Base-by-base conservation (phyloP, 805 yeast species). In the Wickerhamomyces sydowiorum region DNA sequence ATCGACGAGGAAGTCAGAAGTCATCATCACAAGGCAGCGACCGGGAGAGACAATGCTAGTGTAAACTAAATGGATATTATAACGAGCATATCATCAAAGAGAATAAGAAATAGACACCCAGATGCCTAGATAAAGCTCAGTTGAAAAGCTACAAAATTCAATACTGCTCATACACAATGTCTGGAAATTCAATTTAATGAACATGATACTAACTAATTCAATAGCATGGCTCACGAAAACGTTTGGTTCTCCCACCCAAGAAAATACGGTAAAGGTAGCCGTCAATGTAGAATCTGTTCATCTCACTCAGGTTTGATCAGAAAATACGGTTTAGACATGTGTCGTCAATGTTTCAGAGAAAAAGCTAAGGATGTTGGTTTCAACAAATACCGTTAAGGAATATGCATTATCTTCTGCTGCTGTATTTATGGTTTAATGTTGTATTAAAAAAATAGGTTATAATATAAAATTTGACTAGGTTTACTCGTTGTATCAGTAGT, bases 241-340 rank as follows among this genome's bases (percentile, higher is more conserved):
- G 96, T 91, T 83, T 93, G 99, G 99, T 93, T 76, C 84, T 90
- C 98, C 73, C 99, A 93, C 96, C 99, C 99, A 83, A 88, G 98
- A 87, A 90, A 86, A 78, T 91, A 80, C 89, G 99, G 99, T 77
- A 93, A 93, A 87, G 99, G 99, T 79, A 86, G 98, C 67, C 96
- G 99, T 81, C 93, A 87, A 80, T 93, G 98, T 82, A 93, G 98
- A 76, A 90, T 91, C 81, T 88, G 96, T 73, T 80, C 96, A 66
- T 87, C 98, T 75, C 97, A 91, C 90, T 74, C 87, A 64, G 98
- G 98, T 82, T 86, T 93, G 74, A 87, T 93, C 83, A 91, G 99
- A 88, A 93, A 93, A 82, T 93, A 93, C 93, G 99, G 95, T 69
- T 79, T 93, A 70, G 84, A 89, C 90, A 82, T 93, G 82, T 91